These are phyloP conservation scores for Moesziomyces parantarcticus DNA, from an alignment of 1,284 basidiomycete genomes.

Conservation along the genomic window DNA sequence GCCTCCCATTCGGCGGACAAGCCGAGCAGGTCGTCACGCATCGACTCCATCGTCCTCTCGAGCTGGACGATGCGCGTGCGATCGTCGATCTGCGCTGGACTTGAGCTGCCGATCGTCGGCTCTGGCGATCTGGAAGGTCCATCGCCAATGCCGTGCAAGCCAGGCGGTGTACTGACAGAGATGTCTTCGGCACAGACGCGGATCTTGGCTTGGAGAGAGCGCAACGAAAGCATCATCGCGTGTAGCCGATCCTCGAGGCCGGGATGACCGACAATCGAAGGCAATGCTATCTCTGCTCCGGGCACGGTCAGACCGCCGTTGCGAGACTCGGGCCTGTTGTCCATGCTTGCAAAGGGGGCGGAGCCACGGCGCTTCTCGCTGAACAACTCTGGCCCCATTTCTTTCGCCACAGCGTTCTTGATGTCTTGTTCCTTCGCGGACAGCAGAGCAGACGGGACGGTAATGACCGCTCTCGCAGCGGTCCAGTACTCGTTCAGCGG, in stretches of 20 bases:
- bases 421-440: constrained; percentile 3
- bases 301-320: constrained; percentile 14
- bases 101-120: not conserved
- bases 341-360: constrained; percentile 2
- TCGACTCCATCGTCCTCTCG: constrained; percentile 51
- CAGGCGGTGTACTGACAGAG: constrained; percentile 27
- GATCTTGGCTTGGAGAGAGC: constrained; percentile 66
- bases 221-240: constrained; percentile 59
- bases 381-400: constrained; percentile 27
- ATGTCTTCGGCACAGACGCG: constrained; percentile 62
- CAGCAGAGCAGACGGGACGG: not conserved
- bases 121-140: not conserved
- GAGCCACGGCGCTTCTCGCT: not conserved
- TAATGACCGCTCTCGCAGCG: constrained; percentile 12
- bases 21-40: constrained; percentile 60
- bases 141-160: constrained; percentile 53
- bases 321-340: constrained; percentile 7
- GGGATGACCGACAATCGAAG: constrained; percentile 23
- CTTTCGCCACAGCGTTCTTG: constrained; percentile 12
- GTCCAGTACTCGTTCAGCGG: constrained; percentile 33
- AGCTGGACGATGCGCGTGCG: constrained; percentile 19
- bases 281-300: not conserved
- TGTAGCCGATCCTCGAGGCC: constrained; percentile 58
- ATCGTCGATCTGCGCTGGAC: constrained; percentile 2
- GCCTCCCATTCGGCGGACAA: constrained; percentile 64